Evolutionary conservation across 2,329 filamentous ascomycete genomes (phyloP), one percentile per base, ranked within the genome.

Genomic region (Verticillium klebahnii): DNA sequence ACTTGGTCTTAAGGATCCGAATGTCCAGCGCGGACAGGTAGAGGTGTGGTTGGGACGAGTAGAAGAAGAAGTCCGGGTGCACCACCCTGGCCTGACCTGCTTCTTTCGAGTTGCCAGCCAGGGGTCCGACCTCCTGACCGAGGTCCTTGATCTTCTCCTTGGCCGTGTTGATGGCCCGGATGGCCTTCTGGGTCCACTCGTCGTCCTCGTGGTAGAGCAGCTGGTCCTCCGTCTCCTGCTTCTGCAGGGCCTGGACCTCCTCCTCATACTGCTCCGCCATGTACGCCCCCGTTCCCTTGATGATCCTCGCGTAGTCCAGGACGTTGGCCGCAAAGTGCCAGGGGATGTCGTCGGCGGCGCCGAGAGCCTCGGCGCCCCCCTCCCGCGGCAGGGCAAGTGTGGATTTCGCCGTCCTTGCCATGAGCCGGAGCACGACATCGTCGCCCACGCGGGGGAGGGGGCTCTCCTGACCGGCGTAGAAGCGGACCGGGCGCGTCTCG

Each of bases 321-420:
- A 97, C 93, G 69, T 97, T 96, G 11, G 92, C 93, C 6, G 92
- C 92, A 75, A 95, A 93, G 73, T 96, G 92, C 95, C 95, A 99
- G 0, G 95, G 95, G 39, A 98, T 86, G 69, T 93, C 90, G 58
- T 94, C 88, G 9, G 85, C 85, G 23, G 85, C 82, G 34, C 84
- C 83, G 32, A 92, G 80, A 3, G 86, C 82, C 66, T 95, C 90
- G 2, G 87, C 86, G 5, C 83, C 83, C 3, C 89, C 88, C 73
- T 97, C 94, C 66, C 90, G 85, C 12, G 95, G 95, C 66, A 99
- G 81, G 2, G 94, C 94, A 63, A 98, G 81, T 2, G 92, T 97
- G 68, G 90, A 96, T 60, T 88, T 87, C 19, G 91, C 85, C 61
- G 89, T 86, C 64, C 95, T 84, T 78, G 90, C 90, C 75, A 98